Evolutionary conservation across 179 eudicot species (phyloP), one percentile per base, ranked within the genome.

Genomic region (Nepenthes alata): DNA sequence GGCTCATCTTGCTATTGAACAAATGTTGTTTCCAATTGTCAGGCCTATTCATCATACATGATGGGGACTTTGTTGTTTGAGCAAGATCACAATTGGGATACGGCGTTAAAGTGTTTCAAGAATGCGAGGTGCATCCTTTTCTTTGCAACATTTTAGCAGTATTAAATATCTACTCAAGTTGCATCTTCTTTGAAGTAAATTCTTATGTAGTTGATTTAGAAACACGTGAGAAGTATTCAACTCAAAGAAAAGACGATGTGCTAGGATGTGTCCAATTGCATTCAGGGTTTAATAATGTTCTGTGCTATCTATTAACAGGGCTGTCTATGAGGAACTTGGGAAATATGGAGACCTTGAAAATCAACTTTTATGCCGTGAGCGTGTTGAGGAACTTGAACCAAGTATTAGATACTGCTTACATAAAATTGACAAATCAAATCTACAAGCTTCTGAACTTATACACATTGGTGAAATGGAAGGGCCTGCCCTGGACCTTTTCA

Each of bases 311-410:
- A 2, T 25, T 34, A 58, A 55, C 67, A 93, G 98, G 83, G 96
- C 96, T 77, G 98, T 93, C 37, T 89, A 93, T 68, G 96, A 93
- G 79, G 98, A 93, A 75, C 95, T 93, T 57, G 98, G 98, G 59
- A 91, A 91, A 77, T 91, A 91, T 68, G 98, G 96, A 66, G 98
- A 89, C 69, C 79, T 89, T 35, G 95, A 90, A 69, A 84, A 81
- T 78, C 96, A 89, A 69, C 71, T 88, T 55, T 73, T 91, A 62
- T 89, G 98, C 59, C 87, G 95, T 64, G 96, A 91, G 66, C 95
- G 95, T 45, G 98, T 91, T 70, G 96, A 84, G 69, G 98, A 88
- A 80, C 77, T 91, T 53, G 96, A 89, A 74, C 98, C 98, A 45
- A 91, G 91, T 68, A 89, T 91, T 57, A 73, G 89, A 53, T 91